These are phyloP conservation scores for Rhodotorula taiwanensis DNA, from an alignment of 768 basidiomycete species.

Conservation along the genomic window DNA sequence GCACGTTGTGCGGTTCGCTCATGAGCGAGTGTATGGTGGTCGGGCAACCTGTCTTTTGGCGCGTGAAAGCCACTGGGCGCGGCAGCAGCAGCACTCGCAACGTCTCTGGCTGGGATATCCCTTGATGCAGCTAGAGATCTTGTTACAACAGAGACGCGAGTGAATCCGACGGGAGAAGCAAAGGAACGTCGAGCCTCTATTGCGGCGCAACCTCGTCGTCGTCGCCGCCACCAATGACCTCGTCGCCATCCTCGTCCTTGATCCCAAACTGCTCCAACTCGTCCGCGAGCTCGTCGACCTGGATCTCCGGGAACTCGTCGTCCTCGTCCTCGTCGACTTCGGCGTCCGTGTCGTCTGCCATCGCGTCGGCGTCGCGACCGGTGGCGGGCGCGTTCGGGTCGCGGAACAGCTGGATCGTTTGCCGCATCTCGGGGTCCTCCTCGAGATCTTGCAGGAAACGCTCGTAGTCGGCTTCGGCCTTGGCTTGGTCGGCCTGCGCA, in stretches of 20 bases:
- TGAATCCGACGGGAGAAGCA: not conserved
- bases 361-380: not conserved
- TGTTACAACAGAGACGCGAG: not conserved
- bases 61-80: too few relatives aligned
- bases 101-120: too few relatives aligned
- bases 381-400: conserved; percentile 41
- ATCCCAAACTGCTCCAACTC: conserved; percentile 17
- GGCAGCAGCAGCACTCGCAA: too few relatives aligned
- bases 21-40: conserved; percentile 2
- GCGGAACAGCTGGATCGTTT: conserved; percentile 80
- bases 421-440: conserved; percentile 86
- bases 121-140: too few relatives aligned
- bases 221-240: not conserved
- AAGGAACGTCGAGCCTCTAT: not conserved
- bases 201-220: not conserved
- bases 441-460: conserved; percentile 86
- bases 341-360: conserved; percentile 22
- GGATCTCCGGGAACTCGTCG: conserved; percentile 35
- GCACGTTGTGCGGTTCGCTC: conserved; percentile 18
- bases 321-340: conserved; percentile 26
- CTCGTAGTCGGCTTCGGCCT: conserved; percentile 96
- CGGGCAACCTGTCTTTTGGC: too few relatives aligned
- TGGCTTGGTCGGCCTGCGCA: conserved; percentile 46
- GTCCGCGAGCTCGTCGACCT: conserved; percentile 30
- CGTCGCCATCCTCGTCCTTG: conserved; percentile 6